phyloP scores from a whole-genome alignment of 1,284 basidiomycete species.

The Malassezia restricta region DNA sequence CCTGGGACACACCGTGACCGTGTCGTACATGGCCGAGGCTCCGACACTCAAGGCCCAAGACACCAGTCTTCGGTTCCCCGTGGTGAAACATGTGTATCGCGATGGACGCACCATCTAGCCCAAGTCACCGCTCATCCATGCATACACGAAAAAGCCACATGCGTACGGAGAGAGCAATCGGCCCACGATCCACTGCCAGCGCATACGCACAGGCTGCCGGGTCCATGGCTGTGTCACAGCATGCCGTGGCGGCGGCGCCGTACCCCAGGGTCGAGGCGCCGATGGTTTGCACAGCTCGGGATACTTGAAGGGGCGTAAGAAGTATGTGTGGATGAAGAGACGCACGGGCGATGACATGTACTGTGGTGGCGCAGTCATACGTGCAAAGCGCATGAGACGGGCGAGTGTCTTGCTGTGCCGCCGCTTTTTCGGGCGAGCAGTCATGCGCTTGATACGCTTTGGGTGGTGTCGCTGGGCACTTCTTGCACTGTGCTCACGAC shows the following conservation, averaged over 20 bases:
- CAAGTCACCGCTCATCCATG: conserved; percentile 41
- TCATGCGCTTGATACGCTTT: conserved; percentile 1
- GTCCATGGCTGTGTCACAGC: not conserved
- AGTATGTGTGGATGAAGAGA: conserved; percentile 9
- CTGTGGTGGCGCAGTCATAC: conserved; percentile 6
- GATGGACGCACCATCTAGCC: conserved; percentile 6
- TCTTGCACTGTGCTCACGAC: not conserved
- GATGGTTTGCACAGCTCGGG: conserved; percentile 13
- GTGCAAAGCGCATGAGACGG: conserved; percentile 11
- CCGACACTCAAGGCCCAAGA: not conserved
- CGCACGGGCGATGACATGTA: not conserved
- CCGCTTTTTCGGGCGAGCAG: not conserved
- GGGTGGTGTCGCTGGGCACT: not conserved
- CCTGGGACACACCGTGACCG: conserved; percentile 26
- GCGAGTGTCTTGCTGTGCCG: not conserved
- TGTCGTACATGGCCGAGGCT: conserved; percentile 15
- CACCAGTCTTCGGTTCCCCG: conserved; percentile 26
- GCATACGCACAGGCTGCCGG: not conserved
- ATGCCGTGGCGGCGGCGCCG: conserved; percentile 4
- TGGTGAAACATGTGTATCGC: conserved; percentile 27
- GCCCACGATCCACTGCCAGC: not conserved
- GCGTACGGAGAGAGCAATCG: conserved; percentile 30
- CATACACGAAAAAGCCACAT: conserved; percentile 38
- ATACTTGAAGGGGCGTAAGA: conserved; percentile 8
- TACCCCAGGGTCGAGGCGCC: conserved; percentile 13